phyloP scores from a whole-genome alignment of 1,139 yeast species.

The Debaryomyces udenii region DNA sequence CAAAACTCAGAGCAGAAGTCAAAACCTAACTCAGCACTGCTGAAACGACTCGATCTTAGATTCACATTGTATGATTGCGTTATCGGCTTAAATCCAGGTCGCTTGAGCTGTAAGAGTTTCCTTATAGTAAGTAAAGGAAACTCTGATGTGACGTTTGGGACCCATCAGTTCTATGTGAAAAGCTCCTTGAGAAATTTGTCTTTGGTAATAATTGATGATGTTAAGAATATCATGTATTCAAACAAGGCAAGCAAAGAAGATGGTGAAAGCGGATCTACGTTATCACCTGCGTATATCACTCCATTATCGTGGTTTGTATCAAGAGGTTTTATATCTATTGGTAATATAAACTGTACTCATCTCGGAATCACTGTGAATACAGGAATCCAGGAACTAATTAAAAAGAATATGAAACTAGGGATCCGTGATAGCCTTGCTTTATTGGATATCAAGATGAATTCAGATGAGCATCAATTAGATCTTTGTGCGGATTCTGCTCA shows the following conservation, averaged over 20 bases:
- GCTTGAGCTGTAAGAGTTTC: slow-evolving; percentile 55
- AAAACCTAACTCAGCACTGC: neutral
- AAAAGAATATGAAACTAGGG: slow-evolving; percentile 24
- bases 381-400: slow-evolving; percentile 24
- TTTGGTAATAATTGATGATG: slow-evolving; percentile 62
- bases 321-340: slow-evolving; percentile 52
- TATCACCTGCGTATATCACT: slow-evolving; percentile 15
- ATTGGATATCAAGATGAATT: slow-evolving; percentile 48
- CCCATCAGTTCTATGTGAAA: slow-evolving; percentile 37
- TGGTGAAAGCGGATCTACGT: slow-evolving; percentile 2
- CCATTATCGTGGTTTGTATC: slow-evolving; percentile 30
- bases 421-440: slow-evolving; percentile 28
- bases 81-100: slow-evolving; percentile 61
- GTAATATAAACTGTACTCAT: slow-evolving; percentile 44
- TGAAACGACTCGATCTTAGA: slow-evolving; percentile 38
- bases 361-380: slow-evolving; percentile 42
- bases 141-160: slow-evolving; percentile 46
- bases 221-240: slow-evolving; percentile 29
- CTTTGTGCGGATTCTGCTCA: slow-evolving; percentile 87
- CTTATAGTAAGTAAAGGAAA: slow-evolving; percentile 56
- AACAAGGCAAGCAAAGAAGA: slow-evolving; percentile 16
- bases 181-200: slow-evolving; percentile 49
- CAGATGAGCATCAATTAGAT: slow-evolving; percentile 55
- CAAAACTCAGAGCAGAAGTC: slow-evolving; percentile 1
- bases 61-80: slow-evolving; percentile 54